A percentile compares a stretch with the other conserved stretches of the same genome.
phyloP scores from a whole-genome alignment of 1,139 yeast genomes.

The Candida sp. region DNA sequence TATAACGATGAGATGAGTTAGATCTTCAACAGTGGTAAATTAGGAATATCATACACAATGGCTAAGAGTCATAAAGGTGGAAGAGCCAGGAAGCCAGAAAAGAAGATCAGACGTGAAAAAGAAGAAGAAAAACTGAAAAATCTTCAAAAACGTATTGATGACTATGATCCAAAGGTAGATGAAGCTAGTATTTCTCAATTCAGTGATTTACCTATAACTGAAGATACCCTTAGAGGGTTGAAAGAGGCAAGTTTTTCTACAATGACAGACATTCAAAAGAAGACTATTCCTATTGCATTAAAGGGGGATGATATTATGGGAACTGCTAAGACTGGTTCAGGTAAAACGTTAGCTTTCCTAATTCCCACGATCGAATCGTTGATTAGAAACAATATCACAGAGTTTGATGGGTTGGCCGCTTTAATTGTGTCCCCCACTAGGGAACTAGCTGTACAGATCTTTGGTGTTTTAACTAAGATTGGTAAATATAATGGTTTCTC shows the following conservation, averaged over 20 bases:
- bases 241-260: slow-evolving; percentile 68
- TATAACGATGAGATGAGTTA: slow-evolving; percentile 6
- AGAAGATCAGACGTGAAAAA: slow-evolving; percentile 22
- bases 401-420: slow-evolving; percentile 91
- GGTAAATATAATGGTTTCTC: slow-evolving; percentile 81
- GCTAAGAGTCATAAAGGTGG: slow-evolving; percentile 10
- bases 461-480: slow-evolving; percentile 81
- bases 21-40: not conserved
- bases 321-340: slow-evolving; percentile 96
- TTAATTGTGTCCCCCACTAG: slow-evolving; percentile 90
- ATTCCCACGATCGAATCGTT: slow-evolving; percentile 79
- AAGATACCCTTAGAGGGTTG: slow-evolving; percentile 66
- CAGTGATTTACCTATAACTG: slow-evolving; percentile 76
- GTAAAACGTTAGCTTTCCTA: slow-evolving; percentile 89
- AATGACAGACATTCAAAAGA: slow-evolving; percentile 83
- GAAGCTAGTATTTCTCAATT: slow-evolving; percentile 36
- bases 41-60: slow-evolving; percentile 3
- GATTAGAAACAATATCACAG: slow-evolving; percentile 76
- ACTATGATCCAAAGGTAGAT: slow-evolving; percentile 42
- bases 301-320: slow-evolving; percentile 85
- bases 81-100: slow-evolving; percentile 14
- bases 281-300: slow-evolving; percentile 73
- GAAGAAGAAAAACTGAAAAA: slow-evolving; percentile 45
- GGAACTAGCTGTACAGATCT: slow-evolving; percentile 91
- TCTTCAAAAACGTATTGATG: slow-evolving; percentile 46